Evolutionary conservation across 2,329 filamentous ascomycete species (phyloP), one percentile per base, ranked within the genome.

Genomic region (Fusarium cyanostomum): DNA sequence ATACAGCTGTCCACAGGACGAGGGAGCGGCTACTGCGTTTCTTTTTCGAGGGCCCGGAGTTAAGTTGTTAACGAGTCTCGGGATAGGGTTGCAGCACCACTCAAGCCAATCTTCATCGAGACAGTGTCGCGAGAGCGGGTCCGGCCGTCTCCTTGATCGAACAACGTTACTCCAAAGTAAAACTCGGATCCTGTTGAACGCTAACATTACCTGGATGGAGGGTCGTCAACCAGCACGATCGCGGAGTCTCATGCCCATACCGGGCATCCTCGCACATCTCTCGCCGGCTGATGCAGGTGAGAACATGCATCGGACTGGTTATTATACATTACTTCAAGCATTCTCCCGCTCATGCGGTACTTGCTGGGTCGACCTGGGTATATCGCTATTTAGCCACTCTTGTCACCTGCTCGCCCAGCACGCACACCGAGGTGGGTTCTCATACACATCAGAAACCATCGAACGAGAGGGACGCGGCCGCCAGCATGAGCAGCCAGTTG

Each of bases 111-210:
- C 21, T 45, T 56, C 33, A 31, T 58, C 38, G 27, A 37, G 26
- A 41, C 21, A 42, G 28, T 34, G 15, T 52, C 43, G 37, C 33
- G 15, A 44, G 39, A 58, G 49, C 55, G 55, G 49, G 28, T 28
- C 34, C 38, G 43, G 38, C 43, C 63, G 63, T 34, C 49, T 39
- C 52, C 50, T 45, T 37, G 56, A 67, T 67, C 49, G 64, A 67
- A 64, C 39, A 49, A 52, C 28, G 39, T 50, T 45, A 33, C 46
- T 31, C 52, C 31, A 26, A 50, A 39, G 62, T 62, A 33, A 45
- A 33, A 66, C 52, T 51, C 39, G 54, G 62, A 62, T 59, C 59
- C 38, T 50, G 62, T 61, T 49, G 15, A 49, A 52, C 51, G 10
- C 44, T 42, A 30, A 51, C 35, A 34, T 33, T 24, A 49, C 41